These are phyloP conservation scores for Ogataea methylovora DNA, from an alignment of 805 yeast genomes.

Conservation along the genomic window DNA sequence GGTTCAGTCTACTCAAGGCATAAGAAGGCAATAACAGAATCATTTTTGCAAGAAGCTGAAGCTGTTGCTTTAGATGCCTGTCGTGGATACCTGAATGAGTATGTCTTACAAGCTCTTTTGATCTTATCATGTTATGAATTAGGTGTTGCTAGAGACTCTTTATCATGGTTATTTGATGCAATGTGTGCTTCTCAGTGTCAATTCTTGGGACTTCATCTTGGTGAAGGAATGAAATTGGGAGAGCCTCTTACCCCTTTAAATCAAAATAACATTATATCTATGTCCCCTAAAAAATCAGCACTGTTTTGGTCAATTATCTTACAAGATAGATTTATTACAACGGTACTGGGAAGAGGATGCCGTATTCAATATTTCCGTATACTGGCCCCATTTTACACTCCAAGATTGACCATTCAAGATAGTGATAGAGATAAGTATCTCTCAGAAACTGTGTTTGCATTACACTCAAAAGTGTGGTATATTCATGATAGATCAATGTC, in stretches of 20 bases:
- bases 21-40: constrained; percentile 5
- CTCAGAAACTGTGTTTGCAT: constrained; percentile 19
- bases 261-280: constrained; percentile 3
- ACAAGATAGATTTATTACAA: constrained; percentile 26
- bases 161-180: constrained; percentile 25
- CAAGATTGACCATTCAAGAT: constrained; percentile 4
- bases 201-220: constrained; percentile 18
- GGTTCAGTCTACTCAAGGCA: constrained; percentile 16
- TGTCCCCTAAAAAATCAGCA: constrained; percentile 13
- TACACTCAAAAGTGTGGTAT: constrained; percentile 25
- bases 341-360: constrained; percentile 27
- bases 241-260: not conserved
- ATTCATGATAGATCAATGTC: constrained; percentile 23
- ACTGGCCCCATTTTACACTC: constrained; percentile 20
- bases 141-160: constrained; percentile 26
- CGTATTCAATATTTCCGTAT: constrained; percentile 26
- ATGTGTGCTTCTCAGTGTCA: constrained; percentile 24
- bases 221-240: constrained; percentile 3
- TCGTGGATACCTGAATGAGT: constrained; percentile 13
- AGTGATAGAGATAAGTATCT: constrained; percentile 5
- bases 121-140: constrained; percentile 24
- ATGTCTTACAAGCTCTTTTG: constrained; percentile 20
- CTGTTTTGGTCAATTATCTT: constrained; percentile 25
- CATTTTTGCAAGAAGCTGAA: constrained; percentile 18
- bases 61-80: constrained; percentile 16